Evolutionary conservation across 495 filamentous ascomycete species (phyloP), one percentile per base, ranked within the genome.

Genomic region (Poronia punctata): DNA sequence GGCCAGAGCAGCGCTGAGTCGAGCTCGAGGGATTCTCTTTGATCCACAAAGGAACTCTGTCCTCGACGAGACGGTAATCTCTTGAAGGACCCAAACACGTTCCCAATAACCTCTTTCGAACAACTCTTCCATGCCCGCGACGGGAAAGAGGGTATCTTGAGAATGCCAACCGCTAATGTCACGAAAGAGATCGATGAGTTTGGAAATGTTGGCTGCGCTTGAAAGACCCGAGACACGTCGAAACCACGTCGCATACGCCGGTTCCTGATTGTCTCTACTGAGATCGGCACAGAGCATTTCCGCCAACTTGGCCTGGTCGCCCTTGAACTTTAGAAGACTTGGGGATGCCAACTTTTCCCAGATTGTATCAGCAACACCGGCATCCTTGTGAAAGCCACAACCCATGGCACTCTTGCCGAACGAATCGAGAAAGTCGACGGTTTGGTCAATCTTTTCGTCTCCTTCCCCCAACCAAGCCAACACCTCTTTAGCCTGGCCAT

Each of bases 81-180:
- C 52, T 49, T 55, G 52, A 12, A 55, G 17, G 24, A 55, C 45
- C 48, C 52, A 55, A 6, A 52, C 38, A n/a, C 48, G n/a, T 44
- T 7, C 49, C 27, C 38, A 35, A 55, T 45, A 48, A 52, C 4
- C 42, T 14, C 11, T 47, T 47, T 14, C 9, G 32, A 26, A 45
- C 46, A 7, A 49, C 17, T 6, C 31, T 11, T 12, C 19, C 24
- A 48, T 48, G 9, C 30, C 45, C 15, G 16, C 36, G 15, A 48
- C 9, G 4, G 45, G 45, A 3, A 48, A 38, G 31, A 43, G 31
- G 4, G 9, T 15, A 14, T 28, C 38, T 17, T 31, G 29, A 5
- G 15, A 26, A 32, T 40, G 36, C 12, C 7, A 43, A 33, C 45
- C 45, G 42, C 31, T 48, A 29, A 48, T 48, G 7, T 14, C 16